A percentile compares a stretch with the other conserved stretches of the same genome.
Evolutionary conservation across 2,329 filamentous ascomycete genomes (phyloP).

Genomic region (Trichoderma sp.): DNA sequence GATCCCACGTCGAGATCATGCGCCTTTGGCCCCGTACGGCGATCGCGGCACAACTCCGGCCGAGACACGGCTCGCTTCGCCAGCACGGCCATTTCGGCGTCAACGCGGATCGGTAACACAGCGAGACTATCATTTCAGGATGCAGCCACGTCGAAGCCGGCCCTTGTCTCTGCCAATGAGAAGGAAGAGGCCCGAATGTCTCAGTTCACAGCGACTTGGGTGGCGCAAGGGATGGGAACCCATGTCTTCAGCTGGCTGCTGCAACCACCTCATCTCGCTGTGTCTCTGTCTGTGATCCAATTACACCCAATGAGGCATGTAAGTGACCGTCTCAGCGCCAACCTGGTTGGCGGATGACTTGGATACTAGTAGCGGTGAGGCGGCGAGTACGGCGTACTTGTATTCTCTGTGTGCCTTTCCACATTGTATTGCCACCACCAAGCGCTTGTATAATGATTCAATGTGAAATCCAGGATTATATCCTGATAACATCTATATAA

Average conservation of each 20-base stretch:
- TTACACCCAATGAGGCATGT: no score
- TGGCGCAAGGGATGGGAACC: background rate
- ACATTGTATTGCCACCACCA: no score
- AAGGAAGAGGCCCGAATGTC: background rate
- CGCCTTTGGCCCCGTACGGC: background rate
- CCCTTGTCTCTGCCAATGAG: background rate
- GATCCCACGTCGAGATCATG: background rate
- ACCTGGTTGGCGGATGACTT: no score
- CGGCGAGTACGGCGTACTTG: no score
- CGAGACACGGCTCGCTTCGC: background rate
- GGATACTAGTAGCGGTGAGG: no score
- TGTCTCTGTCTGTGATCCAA: no score
- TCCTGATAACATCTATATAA: no score
- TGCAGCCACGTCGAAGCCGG: background rate
- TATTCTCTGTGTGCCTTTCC: no score
- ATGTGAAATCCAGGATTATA: no score
- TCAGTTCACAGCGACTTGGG: background rate
- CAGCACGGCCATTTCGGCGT: background rate
- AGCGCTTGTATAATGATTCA: no score
- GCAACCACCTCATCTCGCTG: background rate
- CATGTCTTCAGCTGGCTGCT: background rate
- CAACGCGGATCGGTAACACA: background rate
- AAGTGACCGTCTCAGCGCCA: no score
- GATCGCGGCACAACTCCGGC: background rate
- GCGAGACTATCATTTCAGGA: background rate